A percentile compares a stretch with the other conserved stretches of the same genome.
Evolutionary conservation across 2,329 filamentous ascomycete genomes (phyloP).

Genomic region (Botryotinia convoluta): DNA sequence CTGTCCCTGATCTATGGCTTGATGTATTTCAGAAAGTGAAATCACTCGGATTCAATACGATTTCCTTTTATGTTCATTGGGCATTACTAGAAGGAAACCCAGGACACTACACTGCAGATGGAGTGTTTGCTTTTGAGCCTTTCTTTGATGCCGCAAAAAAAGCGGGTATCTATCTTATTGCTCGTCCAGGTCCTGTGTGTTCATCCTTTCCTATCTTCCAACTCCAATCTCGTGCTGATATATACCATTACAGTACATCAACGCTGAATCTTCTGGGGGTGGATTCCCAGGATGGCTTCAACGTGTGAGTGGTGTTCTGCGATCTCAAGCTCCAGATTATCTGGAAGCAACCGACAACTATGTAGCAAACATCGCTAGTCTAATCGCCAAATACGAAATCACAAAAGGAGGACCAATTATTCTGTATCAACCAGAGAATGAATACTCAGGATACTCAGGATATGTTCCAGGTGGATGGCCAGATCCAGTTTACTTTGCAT

Average conservation of each 20-base stretch:
- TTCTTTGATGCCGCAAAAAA: slow-evolving; percentile 74
- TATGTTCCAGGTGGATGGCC: slow-evolving; percentile 55
- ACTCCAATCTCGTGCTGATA: neutral
- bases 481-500: slow-evolving; percentile 66
- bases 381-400: slow-evolving; percentile 74
- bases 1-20: slow-evolving; percentile 61
- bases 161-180: slow-evolving; percentile 75
- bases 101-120: slow-evolving; percentile 67
- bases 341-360: slow-evolving; percentile 66
- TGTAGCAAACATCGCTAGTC: slow-evolving; percentile 53
- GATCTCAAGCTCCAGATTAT: slow-evolving; percentile 61
- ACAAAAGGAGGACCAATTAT: slow-evolving; percentile 81
- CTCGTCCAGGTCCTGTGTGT: slow-evolving; percentile 42
- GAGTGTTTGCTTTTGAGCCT: slow-evolving; percentile 67
- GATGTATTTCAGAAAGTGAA: slow-evolving; percentile 83
- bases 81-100: slow-evolving; percentile 71
- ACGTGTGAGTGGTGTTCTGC: slow-evolving; percentile 60
- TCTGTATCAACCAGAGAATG: slow-evolving; percentile 77
- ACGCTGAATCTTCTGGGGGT: slow-evolving; percentile 73
- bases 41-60: slow-evolving; percentile 73
- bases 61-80: slow-evolving; percentile 81
- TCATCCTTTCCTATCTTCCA: neutral
- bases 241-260: slow-evolving; percentile 59
- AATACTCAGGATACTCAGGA: slow-evolving; percentile 58
- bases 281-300: slow-evolving; percentile 81